These are phyloP conservation scores for Jackrogersella multiformis DNA, from an alignment of 495 filamentous ascomycete genomes.

Conservation along the genomic window DNA sequence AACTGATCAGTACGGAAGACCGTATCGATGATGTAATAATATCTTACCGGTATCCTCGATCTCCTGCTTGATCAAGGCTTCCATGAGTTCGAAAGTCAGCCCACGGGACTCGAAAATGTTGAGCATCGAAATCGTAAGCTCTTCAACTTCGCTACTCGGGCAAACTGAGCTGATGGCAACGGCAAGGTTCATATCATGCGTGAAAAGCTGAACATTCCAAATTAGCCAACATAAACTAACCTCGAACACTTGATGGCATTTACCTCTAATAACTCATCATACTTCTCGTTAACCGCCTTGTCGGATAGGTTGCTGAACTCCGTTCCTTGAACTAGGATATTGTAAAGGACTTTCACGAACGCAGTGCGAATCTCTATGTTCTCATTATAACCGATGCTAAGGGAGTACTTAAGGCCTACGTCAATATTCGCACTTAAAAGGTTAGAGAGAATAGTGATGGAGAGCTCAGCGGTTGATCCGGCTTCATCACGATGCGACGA, in stretches of 20 bases:
- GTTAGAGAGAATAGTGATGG: slow-evolving; percentile 71
- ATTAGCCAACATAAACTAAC: slow-evolving; percentile 4
- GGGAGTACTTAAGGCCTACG: slow-evolving; percentile 70
- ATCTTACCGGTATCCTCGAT: slow-evolving; percentile 66
- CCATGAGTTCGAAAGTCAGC: slow-evolving; percentile 65
- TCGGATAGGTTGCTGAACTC: slow-evolving; percentile 73
- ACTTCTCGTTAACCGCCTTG: slow-evolving; percentile 70
- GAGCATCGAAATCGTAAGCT: slow-evolving; percentile 69
- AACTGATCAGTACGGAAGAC: slow-evolving; percentile 6
- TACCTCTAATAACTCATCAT: slow-evolving; percentile 68
- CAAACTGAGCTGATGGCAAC: slow-evolving; percentile 69
- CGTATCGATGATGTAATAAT: not conserved
- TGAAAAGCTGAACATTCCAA: slow-evolving; percentile 57
- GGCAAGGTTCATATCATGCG: slow-evolving; percentile 66
- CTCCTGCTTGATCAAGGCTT: slow-evolving; percentile 71
- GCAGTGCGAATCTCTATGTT: slow-evolving; percentile 72
- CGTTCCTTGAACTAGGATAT: slow-evolving; percentile 72
- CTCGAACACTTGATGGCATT: slow-evolving; percentile 9
- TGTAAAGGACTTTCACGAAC: slow-evolving; percentile 72
- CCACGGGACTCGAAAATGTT: slow-evolving; percentile 74
- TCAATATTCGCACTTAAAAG: slow-evolving; percentile 74
- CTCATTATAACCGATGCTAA: slow-evolving; percentile 73
- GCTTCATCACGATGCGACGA: slow-evolving; percentile 54
- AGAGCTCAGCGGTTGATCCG: slow-evolving; percentile 63
- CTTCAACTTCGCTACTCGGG: slow-evolving; percentile 71